Evolutionary conservation across 2,329 filamentous ascomycete genomes (phyloP).

Genomic region (Fusarium veterinarium): DNA sequence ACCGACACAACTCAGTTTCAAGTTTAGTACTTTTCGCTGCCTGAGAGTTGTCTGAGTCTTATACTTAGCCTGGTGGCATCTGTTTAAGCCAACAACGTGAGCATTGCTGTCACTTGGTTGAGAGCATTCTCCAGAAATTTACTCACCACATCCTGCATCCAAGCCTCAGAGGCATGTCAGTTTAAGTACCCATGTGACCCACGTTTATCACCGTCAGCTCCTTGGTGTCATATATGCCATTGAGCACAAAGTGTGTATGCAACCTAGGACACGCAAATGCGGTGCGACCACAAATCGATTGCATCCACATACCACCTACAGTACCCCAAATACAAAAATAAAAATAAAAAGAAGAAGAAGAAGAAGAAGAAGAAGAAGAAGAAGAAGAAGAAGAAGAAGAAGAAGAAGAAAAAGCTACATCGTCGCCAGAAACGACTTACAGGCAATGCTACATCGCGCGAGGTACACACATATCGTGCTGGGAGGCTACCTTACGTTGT

Average conservation of each 20-base stretch:
- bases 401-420: not conserved
- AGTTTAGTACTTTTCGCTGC: not conserved
- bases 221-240: not conserved
- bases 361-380: no score
- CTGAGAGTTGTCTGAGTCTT: not conserved
- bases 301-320: conserved; percentile 1
- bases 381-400: no score
- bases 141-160: not conserved
- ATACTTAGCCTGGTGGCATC: not conserved
- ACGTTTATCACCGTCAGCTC: not conserved
- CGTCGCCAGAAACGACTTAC: conserved; percentile 2
- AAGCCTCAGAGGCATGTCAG: not conserved
- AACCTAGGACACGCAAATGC: conserved; percentile 7
- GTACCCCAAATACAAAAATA: not conserved
- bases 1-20: not conserved
- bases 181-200: not conserved
- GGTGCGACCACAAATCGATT: conserved; percentile 17
- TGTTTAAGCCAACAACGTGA: not conserved
- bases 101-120: not conserved
- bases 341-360: not conserved
- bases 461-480: conserved; percentile 5
- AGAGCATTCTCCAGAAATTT: not conserved
- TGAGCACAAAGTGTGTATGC: conserved; percentile 11
- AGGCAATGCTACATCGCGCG: conserved; percentile 14
- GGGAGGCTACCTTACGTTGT: not conserved